These are phyloP conservation scores for Leucaena leucocephala DNA, from an alignment of 306 rosid species.

Conservation along the genomic window DNA sequence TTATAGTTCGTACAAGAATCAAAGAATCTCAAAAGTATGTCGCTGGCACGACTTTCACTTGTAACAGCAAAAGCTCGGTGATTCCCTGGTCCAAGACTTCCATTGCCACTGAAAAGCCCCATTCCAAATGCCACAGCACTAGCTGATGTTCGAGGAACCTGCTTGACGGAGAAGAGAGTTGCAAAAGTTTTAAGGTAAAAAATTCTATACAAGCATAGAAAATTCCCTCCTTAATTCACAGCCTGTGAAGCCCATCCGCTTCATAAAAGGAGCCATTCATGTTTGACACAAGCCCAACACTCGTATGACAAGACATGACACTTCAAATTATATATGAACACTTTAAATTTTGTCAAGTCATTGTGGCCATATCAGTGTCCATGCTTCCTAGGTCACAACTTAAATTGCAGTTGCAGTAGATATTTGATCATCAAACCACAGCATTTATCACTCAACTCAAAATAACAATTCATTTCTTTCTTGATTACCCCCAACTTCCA, in stretches of 20 bases:
- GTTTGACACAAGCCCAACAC: background rate
- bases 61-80: constrained; percentile 83
- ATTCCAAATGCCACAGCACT: constrained; percentile 98
- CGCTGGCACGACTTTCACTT: constrained; percentile 92
- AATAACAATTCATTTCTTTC: background rate
- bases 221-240: constrained; percentile 5
- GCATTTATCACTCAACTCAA: constrained; percentile 20
- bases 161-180: constrained; percentile 32
- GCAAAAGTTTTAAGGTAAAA: constrained; percentile 17
- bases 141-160: constrained; percentile 91
- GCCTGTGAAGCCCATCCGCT: background rate
- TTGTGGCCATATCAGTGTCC: background rate
- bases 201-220: constrained; percentile 13
- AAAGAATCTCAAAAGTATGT: constrained; percentile 69
- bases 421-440: background rate
- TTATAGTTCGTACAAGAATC: constrained; percentile 80
- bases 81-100: constrained; percentile 75
- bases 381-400: background rate
- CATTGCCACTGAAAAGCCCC: constrained; percentile 79
- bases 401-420: background rate
- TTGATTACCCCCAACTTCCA: constrained; percentile 27
- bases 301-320: too few relatives aligned
- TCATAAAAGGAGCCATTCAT: background rate
- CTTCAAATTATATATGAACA: too few relatives aligned
- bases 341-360: background rate